Conservation (phyloP, 2,329 filamentous ascomycete genomes). For the Xylaria arbuscula region DNA sequence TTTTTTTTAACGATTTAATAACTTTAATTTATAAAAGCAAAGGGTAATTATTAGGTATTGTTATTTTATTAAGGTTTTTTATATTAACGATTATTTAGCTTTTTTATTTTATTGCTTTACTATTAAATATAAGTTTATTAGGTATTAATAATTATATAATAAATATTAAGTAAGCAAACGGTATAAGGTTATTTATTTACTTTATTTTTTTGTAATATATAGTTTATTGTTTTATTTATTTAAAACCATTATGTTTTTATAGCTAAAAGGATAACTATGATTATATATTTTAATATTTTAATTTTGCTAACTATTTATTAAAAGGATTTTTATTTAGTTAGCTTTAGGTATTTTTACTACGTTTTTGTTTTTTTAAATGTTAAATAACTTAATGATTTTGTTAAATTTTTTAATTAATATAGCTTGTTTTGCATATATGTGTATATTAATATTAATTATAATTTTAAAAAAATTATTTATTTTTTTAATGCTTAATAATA, state of each 20-base stretch:
- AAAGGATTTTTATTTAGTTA: neutral
- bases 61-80: no score
- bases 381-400: no score
- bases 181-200: neutral
- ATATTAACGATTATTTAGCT: no score
- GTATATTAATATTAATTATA: no score
- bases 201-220: neutral
- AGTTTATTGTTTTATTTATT: neutral
- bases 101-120: no score
- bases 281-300: neutral
- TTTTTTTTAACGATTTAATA: neutral
- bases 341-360: neutral
- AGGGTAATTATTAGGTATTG: neutral
- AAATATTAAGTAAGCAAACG: neutral
- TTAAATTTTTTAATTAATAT: no score
- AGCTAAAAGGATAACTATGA: no score
- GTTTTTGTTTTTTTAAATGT: no score
- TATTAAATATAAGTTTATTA: no score
- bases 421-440: no score
- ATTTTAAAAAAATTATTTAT: no score
- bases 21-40: neutral
- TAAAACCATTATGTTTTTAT: neutral
- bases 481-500: no score
- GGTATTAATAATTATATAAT: constrained; percentile 2
- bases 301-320: neutral